Base-by-base conservation (phyloP, 352 stramenopile genomes). In the Globisporangium nagaii region DNA sequence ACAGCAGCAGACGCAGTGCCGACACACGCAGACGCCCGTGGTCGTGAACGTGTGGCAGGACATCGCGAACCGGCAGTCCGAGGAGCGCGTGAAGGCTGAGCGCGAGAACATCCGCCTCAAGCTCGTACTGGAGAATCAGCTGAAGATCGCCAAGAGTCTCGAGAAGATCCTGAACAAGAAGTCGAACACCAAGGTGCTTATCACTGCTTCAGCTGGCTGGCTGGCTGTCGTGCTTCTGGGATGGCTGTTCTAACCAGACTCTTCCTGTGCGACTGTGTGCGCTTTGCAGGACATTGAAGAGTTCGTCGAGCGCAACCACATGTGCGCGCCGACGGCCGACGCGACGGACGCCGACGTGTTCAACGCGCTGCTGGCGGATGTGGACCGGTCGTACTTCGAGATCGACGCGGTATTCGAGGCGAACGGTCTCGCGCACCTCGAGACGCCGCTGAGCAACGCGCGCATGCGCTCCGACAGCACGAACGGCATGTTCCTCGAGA, bases 401-500 rank as follows among this genome's bases (percentile, higher is more conserved):
- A 39, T 56, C 25, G 49, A 56, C 24, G 39, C 49, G 9, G 49
- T 56, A 10, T 43, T 56, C n/a, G 35, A 47, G 12, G 39, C 49
- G 8, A 56, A 56, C 17, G 39, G 49, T 0, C 36, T 56, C 17
- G 34, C 39, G 36, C 15, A 56, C 2, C 15, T 36, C 20, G 47
- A 44, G 24, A 32, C 22, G 25, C 36, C 36, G 15, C 35, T 37
- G 11, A 56, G 22, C n/a, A 39, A 45, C 13, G 49, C 49, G 24
- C 49, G 37, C 30, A 12, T 53, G 19, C 46, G 24, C 15, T 27
- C 46, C 0, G 24, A 56, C 13, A 24, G 15, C 2, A 15, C 17
- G 8, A 56, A 43, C 39, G 49, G 49, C 49, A 56, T 56, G 49
- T 34, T 47, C 24, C 28, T 59, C n/a, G 52, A 59, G 30, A 52